Conservation (phyloP, 495 filamentous ascomycete species). For the Xylaria longipes region DNA sequence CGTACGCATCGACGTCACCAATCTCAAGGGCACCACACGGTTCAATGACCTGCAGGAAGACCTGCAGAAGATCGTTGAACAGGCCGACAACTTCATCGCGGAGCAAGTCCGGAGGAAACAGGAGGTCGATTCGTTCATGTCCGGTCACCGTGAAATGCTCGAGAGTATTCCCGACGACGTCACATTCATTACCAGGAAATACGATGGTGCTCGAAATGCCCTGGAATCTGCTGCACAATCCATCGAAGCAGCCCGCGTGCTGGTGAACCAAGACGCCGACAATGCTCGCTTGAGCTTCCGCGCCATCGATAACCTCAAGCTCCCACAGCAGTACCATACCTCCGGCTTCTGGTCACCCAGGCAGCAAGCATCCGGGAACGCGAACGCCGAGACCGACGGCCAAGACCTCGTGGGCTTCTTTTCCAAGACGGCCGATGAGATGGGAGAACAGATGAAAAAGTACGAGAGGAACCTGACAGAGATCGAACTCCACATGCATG, state of each 20-base stretch:
- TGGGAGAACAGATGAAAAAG: conserved; percentile 67
- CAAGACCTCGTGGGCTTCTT: conserved; percentile 82
- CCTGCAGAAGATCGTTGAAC: conserved; percentile 76
- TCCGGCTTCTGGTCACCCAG: conserved; percentile 59
- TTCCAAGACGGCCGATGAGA: conserved; percentile 71
- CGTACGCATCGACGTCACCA: conserved; percentile 76
- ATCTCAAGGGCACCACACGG: conserved; percentile 83
- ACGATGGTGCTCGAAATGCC: conserved; percentile 74
- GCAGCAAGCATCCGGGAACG: conserved; percentile 42
- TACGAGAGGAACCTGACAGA: conserved; percentile 76
- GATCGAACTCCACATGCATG: conserved; percentile 81
- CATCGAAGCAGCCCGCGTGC: conserved; percentile 67
- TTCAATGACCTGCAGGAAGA: conserved; percentile 87
- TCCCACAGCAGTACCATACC: conserved; percentile 76
- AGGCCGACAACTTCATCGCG: conserved; percentile 75
- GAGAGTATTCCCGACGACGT: conserved; percentile 74
- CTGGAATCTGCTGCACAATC: conserved; percentile 75
- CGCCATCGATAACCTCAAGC: conserved; percentile 75
- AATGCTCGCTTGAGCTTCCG: conserved; percentile 77
- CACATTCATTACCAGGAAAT: conserved; percentile 71
- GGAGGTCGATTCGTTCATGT: conserved; percentile 65
- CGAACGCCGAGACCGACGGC: conserved; percentile 58
- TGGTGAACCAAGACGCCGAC: conserved; percentile 70
- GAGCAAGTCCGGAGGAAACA: conserved; percentile 66
- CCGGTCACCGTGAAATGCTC: conserved; percentile 68